These are phyloP conservation scores for Pyrenophora tritici-repentis DNA, from an alignment of 2,329 filamentous ascomycete genomes.

Conservation along the genomic window DNA sequence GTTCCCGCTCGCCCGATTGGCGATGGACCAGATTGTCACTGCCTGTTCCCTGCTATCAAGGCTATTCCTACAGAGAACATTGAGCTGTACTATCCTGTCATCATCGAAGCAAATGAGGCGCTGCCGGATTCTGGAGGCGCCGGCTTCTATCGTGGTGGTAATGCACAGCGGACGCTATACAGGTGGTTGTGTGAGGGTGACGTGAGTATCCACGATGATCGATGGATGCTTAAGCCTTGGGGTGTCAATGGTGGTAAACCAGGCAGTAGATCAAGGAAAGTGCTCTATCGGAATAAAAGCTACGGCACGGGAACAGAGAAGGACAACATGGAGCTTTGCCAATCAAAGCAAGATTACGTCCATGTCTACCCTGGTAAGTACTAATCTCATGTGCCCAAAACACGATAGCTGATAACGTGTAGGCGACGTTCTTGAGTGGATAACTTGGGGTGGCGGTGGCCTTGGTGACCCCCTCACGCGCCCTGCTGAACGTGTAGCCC, in stretches of 20 bases:
- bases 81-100: slow-evolving; percentile 55
- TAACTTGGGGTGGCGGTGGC: slow-evolving; percentile 58
- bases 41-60: slow-evolving; percentile 58
- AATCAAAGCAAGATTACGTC: slow-evolving; percentile 57
- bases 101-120: slow-evolving; percentile 56
- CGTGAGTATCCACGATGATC: slow-evolving; percentile 55
- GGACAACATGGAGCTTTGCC: slow-evolving; percentile 45
- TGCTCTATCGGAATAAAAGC: slow-evolving; percentile 50
- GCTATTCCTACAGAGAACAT: slow-evolving; percentile 57
- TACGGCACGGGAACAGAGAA: slow-evolving; percentile 41
- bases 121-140: slow-evolving; percentile 56
- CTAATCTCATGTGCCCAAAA: not conserved
- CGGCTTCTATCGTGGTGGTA: slow-evolving; percentile 55
- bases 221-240: slow-evolving; percentile 58
- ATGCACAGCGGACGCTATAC: slow-evolving; percentile 56
- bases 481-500: slow-evolving; percentile 51
- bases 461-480: slow-evolving; percentile 55
- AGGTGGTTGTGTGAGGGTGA: slow-evolving; percentile 54
- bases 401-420: not conserved
- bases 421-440: slow-evolving; percentile 57
- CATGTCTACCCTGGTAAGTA: slow-evolving; percentile 48
- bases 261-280: slow-evolving; percentile 51
- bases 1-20: slow-evolving; percentile 55
- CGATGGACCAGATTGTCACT: slow-evolving; percentile 58
- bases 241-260: slow-evolving; percentile 55